These are phyloP conservation scores for Myxozyma melibiosi DNA, from an alignment of 805 yeast genomes.

Conservation along the genomic window DNA sequence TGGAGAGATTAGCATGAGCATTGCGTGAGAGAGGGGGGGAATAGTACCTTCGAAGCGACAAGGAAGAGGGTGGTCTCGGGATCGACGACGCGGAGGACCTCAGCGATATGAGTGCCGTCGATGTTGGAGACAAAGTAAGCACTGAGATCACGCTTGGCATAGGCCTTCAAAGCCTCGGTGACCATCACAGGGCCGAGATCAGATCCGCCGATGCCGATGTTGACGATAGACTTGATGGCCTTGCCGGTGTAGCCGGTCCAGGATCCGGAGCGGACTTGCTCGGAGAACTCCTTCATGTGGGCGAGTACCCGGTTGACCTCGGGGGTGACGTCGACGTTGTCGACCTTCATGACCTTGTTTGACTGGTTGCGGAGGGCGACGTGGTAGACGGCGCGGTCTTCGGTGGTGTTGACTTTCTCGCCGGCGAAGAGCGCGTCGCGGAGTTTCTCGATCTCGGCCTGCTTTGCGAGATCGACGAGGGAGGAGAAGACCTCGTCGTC, in stretches of 20 bases:
- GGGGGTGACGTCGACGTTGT: slow-evolving; percentile 84
- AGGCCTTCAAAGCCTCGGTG: slow-evolving; percentile 94
- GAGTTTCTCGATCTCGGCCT: slow-evolving; percentile 82
- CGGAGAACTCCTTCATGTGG: slow-evolving; percentile 96
- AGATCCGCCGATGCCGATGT: slow-evolving; percentile 98
- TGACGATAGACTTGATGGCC: slow-evolving; percentile 88
- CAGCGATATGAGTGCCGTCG: slow-evolving; percentile 97
- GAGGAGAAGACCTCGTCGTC: slow-evolving; percentile 75
- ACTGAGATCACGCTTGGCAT: slow-evolving; percentile 60
- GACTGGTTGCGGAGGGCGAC: slow-evolving; percentile 95
- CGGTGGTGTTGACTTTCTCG: slow-evolving; percentile 92
- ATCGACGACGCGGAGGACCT: slow-evolving; percentile 72
- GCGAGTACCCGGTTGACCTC: slow-evolving; percentile 89
- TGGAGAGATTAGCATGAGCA: slow-evolving; percentile 38
- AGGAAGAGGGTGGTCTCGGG: slow-evolving; percentile 88
- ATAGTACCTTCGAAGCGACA: slow-evolving; percentile 29
- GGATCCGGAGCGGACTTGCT: slow-evolving; percentile 83
- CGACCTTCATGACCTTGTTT: slow-evolving; percentile 79
- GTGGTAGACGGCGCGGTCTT: slow-evolving; percentile 95
- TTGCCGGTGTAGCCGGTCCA: slow-evolving; percentile 99
- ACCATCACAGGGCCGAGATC: slow-evolving; percentile 99
- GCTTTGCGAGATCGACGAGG: slow-evolving; percentile 79
- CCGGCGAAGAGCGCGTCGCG: slow-evolving; percentile 93
- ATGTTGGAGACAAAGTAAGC: slow-evolving; percentile 97
- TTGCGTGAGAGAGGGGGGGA: slow-evolving; percentile 69